Percentiles rank a stretch among this genome's conserved stretches.
phyloP scores from a whole-genome alignment of 768 basidiomycete genomes.

The Agrocybe praecox region DNA sequence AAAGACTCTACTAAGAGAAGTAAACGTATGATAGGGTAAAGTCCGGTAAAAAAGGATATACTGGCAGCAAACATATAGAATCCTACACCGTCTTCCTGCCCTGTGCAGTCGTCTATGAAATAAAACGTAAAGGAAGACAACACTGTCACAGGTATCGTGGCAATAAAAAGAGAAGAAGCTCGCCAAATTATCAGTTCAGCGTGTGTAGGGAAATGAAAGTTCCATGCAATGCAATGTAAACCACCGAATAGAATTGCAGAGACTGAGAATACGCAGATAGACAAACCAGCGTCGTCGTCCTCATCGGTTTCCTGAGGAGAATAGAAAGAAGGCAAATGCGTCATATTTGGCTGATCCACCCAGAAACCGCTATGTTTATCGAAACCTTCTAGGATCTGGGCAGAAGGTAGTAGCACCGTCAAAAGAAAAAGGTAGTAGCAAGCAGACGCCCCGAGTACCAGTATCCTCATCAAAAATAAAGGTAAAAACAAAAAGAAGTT shows the following conservation, averaged over 20 bases:
- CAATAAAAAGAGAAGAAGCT: background rate
- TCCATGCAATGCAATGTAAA: slow-evolving; percentile 9
- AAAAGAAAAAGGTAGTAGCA: no score
- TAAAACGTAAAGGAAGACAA: background rate
- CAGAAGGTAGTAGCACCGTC: no score
- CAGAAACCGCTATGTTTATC: background rate
- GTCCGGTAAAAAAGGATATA: background rate
- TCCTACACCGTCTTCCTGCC: background rate
- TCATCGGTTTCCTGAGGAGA: background rate
- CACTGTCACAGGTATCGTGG: background rate
- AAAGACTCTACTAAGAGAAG: background rate
- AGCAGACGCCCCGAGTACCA: no score
- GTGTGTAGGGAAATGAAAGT: slow-evolving; percentile 1
- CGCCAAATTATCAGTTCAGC: slow-evolving; percentile 3
- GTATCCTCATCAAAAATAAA: background rate
- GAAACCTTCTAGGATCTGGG: background rate
- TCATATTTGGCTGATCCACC: background rate
- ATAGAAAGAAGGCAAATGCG: background rate
- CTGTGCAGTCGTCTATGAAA: background rate
- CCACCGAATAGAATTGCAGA: background rate
- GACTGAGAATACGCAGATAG: background rate
- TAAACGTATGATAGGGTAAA: background rate
- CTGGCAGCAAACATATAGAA: background rate
- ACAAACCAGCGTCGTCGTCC: background rate
- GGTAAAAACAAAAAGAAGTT: background rate